Conservation (phyloP, 1,284 basidiomycete species). For the Taiwanofungus camphoratus region DNA sequence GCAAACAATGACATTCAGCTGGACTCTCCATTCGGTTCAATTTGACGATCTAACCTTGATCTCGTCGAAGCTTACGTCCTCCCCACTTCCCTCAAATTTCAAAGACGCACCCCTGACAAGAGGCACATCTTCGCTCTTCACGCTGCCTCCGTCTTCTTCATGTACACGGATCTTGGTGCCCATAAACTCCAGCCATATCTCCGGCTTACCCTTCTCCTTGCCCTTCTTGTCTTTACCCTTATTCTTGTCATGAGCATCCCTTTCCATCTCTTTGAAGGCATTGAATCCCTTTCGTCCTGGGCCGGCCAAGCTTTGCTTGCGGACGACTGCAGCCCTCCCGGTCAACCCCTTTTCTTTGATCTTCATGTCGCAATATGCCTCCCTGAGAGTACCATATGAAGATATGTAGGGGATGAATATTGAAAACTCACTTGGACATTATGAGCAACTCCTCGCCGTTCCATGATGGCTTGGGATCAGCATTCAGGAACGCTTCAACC, state of each 20-base stretch:
- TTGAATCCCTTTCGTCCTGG: conserved; percentile 67
- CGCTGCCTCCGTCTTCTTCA: conserved; percentile 59
- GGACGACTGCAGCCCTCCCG: conserved; percentile 55
- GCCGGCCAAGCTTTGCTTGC: conserved; percentile 46
- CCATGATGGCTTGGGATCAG: conserved; percentile 77
- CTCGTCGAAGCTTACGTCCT: conserved; percentile 59
- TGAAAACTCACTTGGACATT: conserved; percentile 75
- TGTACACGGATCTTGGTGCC: conserved; percentile 60
- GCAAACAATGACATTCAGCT: conserved; percentile 3
- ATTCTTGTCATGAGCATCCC: conserved; percentile 33
- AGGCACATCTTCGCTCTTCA: conserved; percentile 70
- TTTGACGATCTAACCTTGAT: conserved; percentile 51
- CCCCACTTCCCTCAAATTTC: conserved; percentile 67
- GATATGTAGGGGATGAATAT: background rate
- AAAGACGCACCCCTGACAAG: conserved; percentile 69
- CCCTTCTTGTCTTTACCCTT: conserved; percentile 35
- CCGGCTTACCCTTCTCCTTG: conserved; percentile 43
- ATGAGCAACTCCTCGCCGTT: conserved; percentile 69
- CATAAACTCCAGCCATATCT: conserved; percentile 67
- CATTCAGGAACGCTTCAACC: conserved; percentile 73
- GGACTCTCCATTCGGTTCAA: conserved; percentile 5
- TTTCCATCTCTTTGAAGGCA: conserved; percentile 82
- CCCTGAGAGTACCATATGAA: conserved; percentile 39
- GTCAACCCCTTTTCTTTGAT: conserved; percentile 91
- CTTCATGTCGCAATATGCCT: conserved; percentile 94